Evolutionary conservation across 495 filamentous ascomycete genomes (phyloP).

Genomic region (Saxophila tyrrhenica): DNA sequence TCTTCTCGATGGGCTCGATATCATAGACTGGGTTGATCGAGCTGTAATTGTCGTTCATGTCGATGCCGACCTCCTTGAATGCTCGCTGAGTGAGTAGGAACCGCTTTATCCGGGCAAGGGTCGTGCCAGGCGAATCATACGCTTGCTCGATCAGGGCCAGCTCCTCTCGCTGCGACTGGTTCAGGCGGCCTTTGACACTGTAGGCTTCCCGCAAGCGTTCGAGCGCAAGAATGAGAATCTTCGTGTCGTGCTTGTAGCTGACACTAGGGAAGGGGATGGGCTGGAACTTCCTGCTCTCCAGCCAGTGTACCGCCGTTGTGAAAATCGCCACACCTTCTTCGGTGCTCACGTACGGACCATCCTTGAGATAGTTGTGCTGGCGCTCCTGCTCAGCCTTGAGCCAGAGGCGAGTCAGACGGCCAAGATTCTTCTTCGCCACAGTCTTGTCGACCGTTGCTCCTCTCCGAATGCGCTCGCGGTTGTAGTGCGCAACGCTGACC

Average conservation of each 20-base stretch:
- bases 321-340: conserved; percentile 99
- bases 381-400: conserved; percentile 97
- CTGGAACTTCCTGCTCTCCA: conserved; percentile 95
- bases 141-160: conserved; percentile 96
- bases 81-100: conserved; percentile 94
- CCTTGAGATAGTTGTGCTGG: conserved; percentile 99
- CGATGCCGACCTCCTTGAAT: conserved; percentile 98
- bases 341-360: conserved; percentile 95
- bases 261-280: conserved; percentile 98
- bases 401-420: conserved; percentile 89
- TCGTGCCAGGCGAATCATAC: conserved; percentile 95
- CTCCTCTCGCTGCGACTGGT: conserved; percentile 96
- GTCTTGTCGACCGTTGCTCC: conserved; percentile 98
- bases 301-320: conserved; percentile 97
- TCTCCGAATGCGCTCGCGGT: conserved; percentile 88
- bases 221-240: conserved; percentile 92
- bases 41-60: conserved; percentile 99
- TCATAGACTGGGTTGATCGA: conserved; percentile 99
- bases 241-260: conserved; percentile 99
- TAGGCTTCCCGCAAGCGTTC: conserved; percentile 93
- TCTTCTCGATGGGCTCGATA: conserved; percentile 98
- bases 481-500: conserved; percentile 98
- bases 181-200: conserved; percentile 92
- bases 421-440: conserved; percentile 98
- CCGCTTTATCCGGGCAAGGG: conserved; percentile 91